phyloP scores from a whole-genome alignment of 83 land plant species.

The Thuja plicata region DNA sequence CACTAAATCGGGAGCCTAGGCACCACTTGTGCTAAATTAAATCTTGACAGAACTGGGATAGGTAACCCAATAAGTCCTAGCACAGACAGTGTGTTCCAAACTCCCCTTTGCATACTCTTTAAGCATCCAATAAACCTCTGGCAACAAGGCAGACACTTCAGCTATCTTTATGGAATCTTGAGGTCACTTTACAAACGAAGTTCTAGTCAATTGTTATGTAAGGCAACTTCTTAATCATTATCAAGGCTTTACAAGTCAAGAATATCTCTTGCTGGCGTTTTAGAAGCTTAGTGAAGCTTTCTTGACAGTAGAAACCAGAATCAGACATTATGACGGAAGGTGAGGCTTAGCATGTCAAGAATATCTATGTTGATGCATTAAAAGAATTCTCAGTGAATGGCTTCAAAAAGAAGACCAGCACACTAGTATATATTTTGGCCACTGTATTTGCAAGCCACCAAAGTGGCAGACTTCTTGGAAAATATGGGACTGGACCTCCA shows the following conservation, averaged over 20 bases:
- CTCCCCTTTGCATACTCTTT: neutral
- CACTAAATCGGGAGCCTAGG: neutral
- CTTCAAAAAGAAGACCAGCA: neutral
- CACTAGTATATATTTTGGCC: neutral
- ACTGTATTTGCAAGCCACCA: neutral
- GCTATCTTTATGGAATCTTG: neutral
- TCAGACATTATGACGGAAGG: neutral
- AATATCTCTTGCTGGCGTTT: neutral
- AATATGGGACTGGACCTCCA: neutral
- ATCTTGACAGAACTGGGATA: neutral
- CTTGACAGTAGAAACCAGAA: neutral
- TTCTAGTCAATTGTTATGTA: neutral
- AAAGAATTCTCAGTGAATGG: too few species aligned
- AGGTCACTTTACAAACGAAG: neutral
- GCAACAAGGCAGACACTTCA: neutral
- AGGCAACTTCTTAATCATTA: neutral
- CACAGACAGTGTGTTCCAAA: neutral
- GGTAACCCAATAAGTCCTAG: neutral
- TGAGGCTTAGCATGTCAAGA: neutral
- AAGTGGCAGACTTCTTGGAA: neutral
- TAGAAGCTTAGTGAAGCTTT: neutral
- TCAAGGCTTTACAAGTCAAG: neutral
- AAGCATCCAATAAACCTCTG: neutral
- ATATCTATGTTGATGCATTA: neutral
- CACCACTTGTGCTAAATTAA: neutral